Percentiles rank a stretch among this genome's conserved stretches.
Conservation (phyloP, 2,329 filamentous ascomycete genomes). For the Clarireedia monteithiana region DNA sequence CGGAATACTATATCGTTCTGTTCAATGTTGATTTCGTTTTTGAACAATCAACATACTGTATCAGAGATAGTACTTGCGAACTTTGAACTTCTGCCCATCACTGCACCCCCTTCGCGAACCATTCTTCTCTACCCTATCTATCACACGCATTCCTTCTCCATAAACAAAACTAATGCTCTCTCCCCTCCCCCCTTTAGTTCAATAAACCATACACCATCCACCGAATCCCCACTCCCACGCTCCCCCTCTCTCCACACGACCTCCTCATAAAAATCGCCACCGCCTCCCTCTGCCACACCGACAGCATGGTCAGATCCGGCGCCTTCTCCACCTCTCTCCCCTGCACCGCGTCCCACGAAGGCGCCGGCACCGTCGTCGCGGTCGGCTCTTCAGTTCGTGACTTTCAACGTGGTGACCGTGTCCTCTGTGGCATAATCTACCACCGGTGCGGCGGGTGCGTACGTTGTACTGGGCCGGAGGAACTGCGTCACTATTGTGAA, state of each 20-base stretch:
- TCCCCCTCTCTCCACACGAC: constrained; percentile 38
- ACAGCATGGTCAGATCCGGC: constrained; percentile 46
- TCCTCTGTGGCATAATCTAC: constrained; percentile 47
- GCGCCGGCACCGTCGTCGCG: constrained; percentile 26
- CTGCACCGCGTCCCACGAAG: constrained; percentile 39
- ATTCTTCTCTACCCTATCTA: too few species aligned
- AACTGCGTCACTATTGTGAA: constrained; percentile 45
- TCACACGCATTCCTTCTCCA: too few species aligned
- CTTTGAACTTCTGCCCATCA: too few species aligned
- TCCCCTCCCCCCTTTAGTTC: constrained; percentile 29
- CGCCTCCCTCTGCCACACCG: constrained; percentile 55
- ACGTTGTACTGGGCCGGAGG: constrained; percentile 36
- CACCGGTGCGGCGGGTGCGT: constrained; percentile 43
- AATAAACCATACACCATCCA: constrained; percentile 47
- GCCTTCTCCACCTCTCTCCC: constrained; percentile 42
- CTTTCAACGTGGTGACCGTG: constrained; percentile 31
- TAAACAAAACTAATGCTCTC: not conserved
- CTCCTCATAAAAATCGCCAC: constrained; percentile 50
- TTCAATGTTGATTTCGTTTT: too few species aligned
- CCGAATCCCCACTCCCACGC: constrained; percentile 38
- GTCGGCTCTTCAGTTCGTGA: constrained; percentile 26
- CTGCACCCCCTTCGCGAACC: too few species aligned
- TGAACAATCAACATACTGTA: too few species aligned
- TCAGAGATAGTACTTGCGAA: too few species aligned
- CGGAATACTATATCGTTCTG: too few species aligned